phyloP scores from a whole-genome alignment of 2,329 filamentous ascomycete genomes.

The Calonectria pauciramosa region DNA sequence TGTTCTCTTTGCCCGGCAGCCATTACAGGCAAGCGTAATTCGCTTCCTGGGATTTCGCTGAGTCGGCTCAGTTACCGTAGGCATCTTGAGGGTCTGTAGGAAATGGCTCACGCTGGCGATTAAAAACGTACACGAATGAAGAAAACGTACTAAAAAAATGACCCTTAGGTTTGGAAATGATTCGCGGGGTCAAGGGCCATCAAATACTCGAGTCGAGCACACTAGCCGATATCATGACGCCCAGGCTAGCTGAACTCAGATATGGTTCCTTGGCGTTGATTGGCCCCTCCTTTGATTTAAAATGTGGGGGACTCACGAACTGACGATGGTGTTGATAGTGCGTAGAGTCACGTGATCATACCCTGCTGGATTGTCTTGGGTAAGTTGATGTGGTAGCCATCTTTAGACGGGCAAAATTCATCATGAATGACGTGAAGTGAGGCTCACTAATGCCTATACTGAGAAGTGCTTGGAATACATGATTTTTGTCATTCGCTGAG shows the following conservation, averaged over 20 bases:
- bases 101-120: background rate
- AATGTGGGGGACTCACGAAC: conserved; percentile 5
- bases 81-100: background rate
- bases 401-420: background rate
- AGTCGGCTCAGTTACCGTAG: background rate
- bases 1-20: conserved; percentile 25
- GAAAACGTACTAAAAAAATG: background rate
- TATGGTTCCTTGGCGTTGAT: background rate
- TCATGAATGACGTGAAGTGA: background rate
- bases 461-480: background rate
- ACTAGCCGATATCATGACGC: background rate
- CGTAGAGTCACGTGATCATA: background rate
- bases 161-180: background rate
- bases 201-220: background rate
- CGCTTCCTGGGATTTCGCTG: conserved; percentile 12
- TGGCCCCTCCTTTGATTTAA: background rate
- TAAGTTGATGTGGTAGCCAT: too few species aligned
- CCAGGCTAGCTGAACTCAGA: conserved; percentile 2
- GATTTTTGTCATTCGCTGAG: background rate
- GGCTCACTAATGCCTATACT: background rate
- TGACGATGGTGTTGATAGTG: conserved; percentile 6
- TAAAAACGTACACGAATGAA: background rate
- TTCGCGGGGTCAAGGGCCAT: background rate
- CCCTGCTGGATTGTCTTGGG: background rate
- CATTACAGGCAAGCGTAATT: conserved; percentile 29